Percentiles rank a stretch among this genome's conserved stretches.
These are phyloP conservation scores for Protomyces arabidopsidicola DNA, from an alignment of 1,139 yeast genomes.

Conservation along the genomic window DNA sequence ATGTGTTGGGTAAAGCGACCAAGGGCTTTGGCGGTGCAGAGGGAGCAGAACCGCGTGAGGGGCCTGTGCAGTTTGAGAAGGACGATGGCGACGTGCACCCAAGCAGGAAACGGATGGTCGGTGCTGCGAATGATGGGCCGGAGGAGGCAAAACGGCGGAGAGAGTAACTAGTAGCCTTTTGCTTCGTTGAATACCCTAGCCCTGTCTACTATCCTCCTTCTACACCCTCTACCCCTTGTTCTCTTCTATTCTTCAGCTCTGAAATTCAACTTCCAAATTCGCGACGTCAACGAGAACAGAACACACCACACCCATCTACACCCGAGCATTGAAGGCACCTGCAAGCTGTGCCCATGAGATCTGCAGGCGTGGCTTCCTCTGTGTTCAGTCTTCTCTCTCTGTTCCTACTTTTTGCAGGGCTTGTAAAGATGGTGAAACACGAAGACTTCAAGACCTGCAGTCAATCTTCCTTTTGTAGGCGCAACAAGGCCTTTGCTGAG, in stretches of 20 bases:
- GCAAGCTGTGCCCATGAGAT: neutral
- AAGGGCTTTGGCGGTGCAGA: constrained; percentile 37
- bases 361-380: neutral
- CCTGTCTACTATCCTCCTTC: no score
- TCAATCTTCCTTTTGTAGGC: constrained; percentile 76
- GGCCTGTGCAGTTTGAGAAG: constrained; percentile 54
- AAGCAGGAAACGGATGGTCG: neutral
- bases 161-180: neutral
- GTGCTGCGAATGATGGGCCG: neutral
- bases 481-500: constrained; percentile 70
- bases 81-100: constrained; percentile 36
- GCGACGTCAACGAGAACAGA: no score
- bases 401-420: constrained; percentile 1
- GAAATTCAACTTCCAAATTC: no score
- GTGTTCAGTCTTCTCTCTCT: neutral
- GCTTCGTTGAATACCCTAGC: no score
- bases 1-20: constrained; percentile 37
- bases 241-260: no score
- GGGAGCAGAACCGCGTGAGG: constrained; percentile 37
- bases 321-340: no score
- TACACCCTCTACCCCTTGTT: no score
- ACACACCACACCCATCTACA: no score
- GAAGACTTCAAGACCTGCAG: constrained; percentile 74
- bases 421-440: constrained; percentile 52
- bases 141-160: neutral